Percentiles rank a stretch among this genome's conserved stretches.
Conservation (phyloP, 257 asterid genomes). For the Solanum appendiculatum region DNA sequence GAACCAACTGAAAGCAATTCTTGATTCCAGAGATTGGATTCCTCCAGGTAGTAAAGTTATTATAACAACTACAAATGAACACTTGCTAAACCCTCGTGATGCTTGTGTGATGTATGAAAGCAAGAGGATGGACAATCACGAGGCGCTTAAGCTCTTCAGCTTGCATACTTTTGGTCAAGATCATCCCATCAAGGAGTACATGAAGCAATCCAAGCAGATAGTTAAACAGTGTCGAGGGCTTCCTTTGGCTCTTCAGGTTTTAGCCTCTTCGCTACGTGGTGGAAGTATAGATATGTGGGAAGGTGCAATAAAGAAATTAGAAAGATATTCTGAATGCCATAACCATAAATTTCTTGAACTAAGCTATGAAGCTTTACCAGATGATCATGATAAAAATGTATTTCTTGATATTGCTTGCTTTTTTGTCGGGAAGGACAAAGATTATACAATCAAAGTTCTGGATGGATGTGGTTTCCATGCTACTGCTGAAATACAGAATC, state of each 20-base stretch:
- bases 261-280: slow-evolving; percentile 5
- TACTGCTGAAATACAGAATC: slow-evolving; percentile 2
- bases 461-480: slow-evolving; percentile 3
- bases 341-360: neutral
- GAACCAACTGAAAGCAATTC: neutral
- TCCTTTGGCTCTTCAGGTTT: slow-evolving; percentile 10
- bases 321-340: neutral
- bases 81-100: neutral
- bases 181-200: slow-evolving; percentile 4
- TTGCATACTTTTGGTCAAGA: slow-evolving; percentile 7
- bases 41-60: slow-evolving; percentile 9
- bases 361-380: slow-evolving; percentile 6
- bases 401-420: slow-evolving; percentile 9
- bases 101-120: neutral
- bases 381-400: neutral
- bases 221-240: slow-evolving; percentile 3
- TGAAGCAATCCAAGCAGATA: neutral
- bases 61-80: slow-evolving; percentile 1
- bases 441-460: neutral
- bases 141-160: slow-evolving; percentile 4
- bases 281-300: neutral
- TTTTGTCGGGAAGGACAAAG: slow-evolving; percentile 5
- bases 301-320: neutral
- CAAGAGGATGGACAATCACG: neutral
- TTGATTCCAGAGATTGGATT: slow-evolving; percentile 6